Evolutionary conservation across 768 basidiomycete genomes (phyloP).

Genomic region (Kwoniella dendrophila): DNA sequence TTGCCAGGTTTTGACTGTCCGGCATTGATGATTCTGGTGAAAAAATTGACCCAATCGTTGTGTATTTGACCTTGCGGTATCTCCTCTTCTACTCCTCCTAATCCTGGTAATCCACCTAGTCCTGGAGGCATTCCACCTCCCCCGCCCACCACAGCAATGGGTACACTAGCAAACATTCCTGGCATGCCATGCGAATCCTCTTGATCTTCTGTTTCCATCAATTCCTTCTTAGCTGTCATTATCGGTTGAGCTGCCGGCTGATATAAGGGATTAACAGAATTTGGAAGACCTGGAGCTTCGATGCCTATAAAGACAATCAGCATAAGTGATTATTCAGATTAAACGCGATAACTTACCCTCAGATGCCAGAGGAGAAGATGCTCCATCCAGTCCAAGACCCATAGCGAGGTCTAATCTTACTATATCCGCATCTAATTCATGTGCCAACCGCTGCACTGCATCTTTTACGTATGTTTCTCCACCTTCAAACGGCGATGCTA

Average conservation of each 20-base stretch:
- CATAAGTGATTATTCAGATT: too few species aligned
- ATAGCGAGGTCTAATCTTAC: conserved; percentile 79
- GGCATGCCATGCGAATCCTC: conserved; percentile 57
- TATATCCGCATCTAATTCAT: conserved; percentile 74
- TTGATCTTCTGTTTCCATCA: conserved; percentile 58
- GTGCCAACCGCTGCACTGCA: conserved; percentile 76
- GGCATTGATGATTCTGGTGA: conserved; percentile 44
- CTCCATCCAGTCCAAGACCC: conserved; percentile 84
- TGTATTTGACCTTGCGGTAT: conserved; percentile 60
- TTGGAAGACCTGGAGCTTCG: conserved; percentile 6
- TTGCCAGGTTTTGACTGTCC: conserved; percentile 13
- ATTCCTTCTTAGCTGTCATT: conserved; percentile 31
- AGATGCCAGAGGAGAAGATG: conserved; percentile 64
- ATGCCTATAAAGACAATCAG: conserved; percentile 1
- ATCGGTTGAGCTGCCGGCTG: conserved; percentile 62
- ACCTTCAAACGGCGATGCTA: conserved; percentile 73
- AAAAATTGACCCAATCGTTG: conserved; percentile 48
- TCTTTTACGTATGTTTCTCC: conserved; percentile 79
- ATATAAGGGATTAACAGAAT: conserved; percentile 55
- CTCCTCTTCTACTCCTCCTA: conserved; percentile 17
- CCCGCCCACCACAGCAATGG: conserved; percentile 20
- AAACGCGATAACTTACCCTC: conserved; percentile 10
- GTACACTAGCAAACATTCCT: conserved; percentile 51
- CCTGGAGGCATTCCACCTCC: conserved; percentile 13
- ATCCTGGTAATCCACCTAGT: conserved; percentile 8